Conservation (phyloP, 768 basidiomycete species). For the Amanita pseudoporphyria region DNA sequence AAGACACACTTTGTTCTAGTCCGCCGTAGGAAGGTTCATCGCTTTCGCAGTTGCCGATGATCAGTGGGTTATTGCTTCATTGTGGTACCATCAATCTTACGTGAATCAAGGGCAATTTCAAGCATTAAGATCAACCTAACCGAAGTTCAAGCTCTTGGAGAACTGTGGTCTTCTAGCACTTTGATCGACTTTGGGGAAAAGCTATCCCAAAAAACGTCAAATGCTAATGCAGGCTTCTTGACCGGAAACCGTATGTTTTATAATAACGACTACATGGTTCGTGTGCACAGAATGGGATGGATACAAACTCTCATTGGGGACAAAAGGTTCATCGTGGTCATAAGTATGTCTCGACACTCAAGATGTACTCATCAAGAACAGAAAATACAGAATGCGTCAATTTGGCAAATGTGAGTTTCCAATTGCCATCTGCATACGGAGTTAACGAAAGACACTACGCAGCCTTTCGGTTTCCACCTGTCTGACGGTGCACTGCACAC, state of each 20-base stretch:
- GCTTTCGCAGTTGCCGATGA: slow-evolving; percentile 47
- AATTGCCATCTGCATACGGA: not conserved
- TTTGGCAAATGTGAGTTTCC: slow-evolving; percentile 39
- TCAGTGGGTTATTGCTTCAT: slow-evolving; percentile 21
- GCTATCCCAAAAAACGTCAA: slow-evolving; percentile 24
- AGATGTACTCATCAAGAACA: slow-evolving; percentile 53
- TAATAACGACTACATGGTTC: slow-evolving; percentile 61
- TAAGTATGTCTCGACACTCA: slow-evolving; percentile 50
- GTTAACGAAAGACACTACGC: not conserved
- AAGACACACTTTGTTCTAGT: slow-evolving; percentile 26
- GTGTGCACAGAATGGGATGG: slow-evolving; percentile 3
- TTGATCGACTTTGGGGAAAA: slow-evolving; percentile 29
- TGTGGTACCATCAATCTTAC: not conserved
- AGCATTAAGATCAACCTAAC: slow-evolving; percentile 51
- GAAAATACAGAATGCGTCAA: slow-evolving; percentile 60
- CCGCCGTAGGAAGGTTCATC: slow-evolving; percentile 55
- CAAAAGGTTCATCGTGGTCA: slow-evolving; percentile 51
- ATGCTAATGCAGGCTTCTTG: slow-evolving; percentile 46
- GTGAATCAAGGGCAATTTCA: slow-evolving; percentile 37
- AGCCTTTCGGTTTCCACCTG: slow-evolving; percentile 63
- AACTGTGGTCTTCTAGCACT: slow-evolving; percentile 37
- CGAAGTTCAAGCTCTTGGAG: slow-evolving; percentile 37
- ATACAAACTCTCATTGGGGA: not conserved
- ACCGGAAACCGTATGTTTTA: slow-evolving; percentile 57
- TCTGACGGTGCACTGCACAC: slow-evolving; percentile 57